Conservation (phyloP, 2,329 filamentous ascomycete species). For the Aspergillus terreus region DNA sequence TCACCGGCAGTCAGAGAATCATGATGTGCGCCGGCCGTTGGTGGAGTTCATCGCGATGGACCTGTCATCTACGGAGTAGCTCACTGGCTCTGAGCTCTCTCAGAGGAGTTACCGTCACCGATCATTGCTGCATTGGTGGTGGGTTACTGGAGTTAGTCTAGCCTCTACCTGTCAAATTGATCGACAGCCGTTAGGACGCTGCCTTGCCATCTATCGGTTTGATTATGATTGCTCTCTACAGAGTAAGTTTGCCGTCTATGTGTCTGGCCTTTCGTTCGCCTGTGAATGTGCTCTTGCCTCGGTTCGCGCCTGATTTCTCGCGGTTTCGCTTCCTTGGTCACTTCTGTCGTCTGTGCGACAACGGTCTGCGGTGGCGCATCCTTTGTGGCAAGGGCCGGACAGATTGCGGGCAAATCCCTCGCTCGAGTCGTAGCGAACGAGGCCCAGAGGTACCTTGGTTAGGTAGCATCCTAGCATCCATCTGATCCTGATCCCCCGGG, state of each 20-base stretch:
- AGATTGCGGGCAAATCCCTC: neutral
- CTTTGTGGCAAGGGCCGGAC: slow-evolving; percentile 4
- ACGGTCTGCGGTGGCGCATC: slow-evolving; percentile 18
- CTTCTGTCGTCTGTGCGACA: slow-evolving; percentile 24
- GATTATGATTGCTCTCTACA: neutral
- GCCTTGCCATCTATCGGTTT: neutral
- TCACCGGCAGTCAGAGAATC: neutral
- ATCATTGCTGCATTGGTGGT: too few species aligned
- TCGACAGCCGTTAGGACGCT: slow-evolving; percentile 1
- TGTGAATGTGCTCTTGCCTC: neutral
- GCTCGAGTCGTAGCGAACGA: neutral
- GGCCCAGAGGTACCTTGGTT: too few species aligned
- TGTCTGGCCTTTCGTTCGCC: neutral
- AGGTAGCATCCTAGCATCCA: neutral
- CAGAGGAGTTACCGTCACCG: too few species aligned
- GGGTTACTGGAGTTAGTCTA: too few species aligned
- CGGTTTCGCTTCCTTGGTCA: neutral
- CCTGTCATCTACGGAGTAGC: slow-evolving; percentile 2
- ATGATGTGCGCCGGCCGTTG: slow-evolving; percentile 1
- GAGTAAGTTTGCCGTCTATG: neutral
- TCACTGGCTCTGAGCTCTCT: neutral
- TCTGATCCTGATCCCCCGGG: too few species aligned
- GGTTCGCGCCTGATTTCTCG: neutral
- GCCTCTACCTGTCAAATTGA: slow-evolving; percentile 3
- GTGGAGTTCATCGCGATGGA: slow-evolving; percentile 1